A percentile compares a stretch with the other conserved stretches of the same genome.
phyloP scores from a whole-genome alignment of 2,329 filamentous ascomycete genomes.

The Tolypocladium ophioglossoides region DNA sequence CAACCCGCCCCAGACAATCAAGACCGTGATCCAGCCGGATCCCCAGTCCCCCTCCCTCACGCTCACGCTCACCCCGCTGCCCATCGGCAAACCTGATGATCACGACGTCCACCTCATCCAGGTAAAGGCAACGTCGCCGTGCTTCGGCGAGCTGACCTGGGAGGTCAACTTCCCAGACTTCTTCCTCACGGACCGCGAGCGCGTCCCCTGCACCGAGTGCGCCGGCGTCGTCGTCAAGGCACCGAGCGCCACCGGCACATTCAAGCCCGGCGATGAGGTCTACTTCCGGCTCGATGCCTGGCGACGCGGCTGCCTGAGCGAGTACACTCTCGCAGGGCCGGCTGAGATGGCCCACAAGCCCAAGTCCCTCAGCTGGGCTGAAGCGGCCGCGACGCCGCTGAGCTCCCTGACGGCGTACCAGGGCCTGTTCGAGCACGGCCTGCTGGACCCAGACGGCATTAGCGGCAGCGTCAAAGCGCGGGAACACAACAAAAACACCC shows the following conservation, averaged over 20 bases:
- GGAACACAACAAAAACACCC: constrained; percentile 14
- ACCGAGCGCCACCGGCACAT: constrained; percentile 14
- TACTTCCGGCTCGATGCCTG: constrained; percentile 19
- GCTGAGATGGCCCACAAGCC: constrained; percentile 25
- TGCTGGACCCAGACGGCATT: constrained; percentile 16
- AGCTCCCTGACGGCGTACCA: constrained; percentile 31
- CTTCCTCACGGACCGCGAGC: constrained; percentile 12
- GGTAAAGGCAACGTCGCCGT: constrained; percentile 21
- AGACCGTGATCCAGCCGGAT: constrained; percentile 13
- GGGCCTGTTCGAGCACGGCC: constrained; percentile 25
- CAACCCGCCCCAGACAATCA: constrained; percentile 10
- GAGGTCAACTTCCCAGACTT: constrained; percentile 9
- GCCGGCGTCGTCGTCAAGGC: constrained; percentile 25
- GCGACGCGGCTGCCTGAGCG: constrained; percentile 17
- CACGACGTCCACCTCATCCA: constrained; percentile 18
- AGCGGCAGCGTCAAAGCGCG: constrained; percentile 15
- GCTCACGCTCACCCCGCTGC: constrained; percentile 11
- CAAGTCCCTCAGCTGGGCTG: constrained; percentile 16
- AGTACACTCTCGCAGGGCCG: constrained; percentile 21
- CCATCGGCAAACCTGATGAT: constrained; percentile 5
- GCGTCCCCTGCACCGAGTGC: constrained; percentile 26
- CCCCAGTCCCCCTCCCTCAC: constrained; percentile 8
- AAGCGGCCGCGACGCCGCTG: constrained; percentile 26
- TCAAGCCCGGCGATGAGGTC: constrained; percentile 23
- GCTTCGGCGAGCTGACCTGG: constrained; percentile 23